A percentile compares a stretch with the other conserved stretches of the same genome.
These are phyloP conservation scores for Antitrichia curtipendula DNA, from an alignment of 225 moss, liverwort and hornwort species.

Conservation along the genomic window DNA sequence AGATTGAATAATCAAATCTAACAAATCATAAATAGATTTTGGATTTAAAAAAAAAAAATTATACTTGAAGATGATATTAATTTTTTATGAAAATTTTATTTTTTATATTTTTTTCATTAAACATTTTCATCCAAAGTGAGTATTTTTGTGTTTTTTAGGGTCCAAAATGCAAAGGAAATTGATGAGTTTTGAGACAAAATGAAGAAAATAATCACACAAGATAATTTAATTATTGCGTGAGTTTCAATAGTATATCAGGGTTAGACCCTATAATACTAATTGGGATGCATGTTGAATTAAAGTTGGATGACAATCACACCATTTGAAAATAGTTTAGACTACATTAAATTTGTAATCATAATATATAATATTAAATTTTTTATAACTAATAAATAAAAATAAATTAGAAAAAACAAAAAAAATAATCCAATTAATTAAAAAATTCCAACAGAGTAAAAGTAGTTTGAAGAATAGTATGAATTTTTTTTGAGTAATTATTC, in stretches of 20 bases:
- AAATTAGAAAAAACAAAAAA: background rate
- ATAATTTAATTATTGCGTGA: background rate
- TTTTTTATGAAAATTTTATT: background rate
- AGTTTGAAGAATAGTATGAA: background rate
- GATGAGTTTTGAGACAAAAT: background rate
- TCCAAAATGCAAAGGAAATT: background rate
- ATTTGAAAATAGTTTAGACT: background rate
- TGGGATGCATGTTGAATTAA: background rate
- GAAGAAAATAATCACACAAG: background rate
- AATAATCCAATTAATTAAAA: background rate
- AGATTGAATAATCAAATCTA: too few species aligned
- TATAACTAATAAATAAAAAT: background rate
- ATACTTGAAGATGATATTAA: background rate
- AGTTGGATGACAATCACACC: background rate
- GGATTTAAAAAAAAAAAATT: too few species aligned
- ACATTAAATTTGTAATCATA: background rate
- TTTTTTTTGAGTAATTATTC: background rate
- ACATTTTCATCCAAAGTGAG: fast-evolving
- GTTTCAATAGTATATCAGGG: background rate
- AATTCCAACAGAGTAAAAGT: background rate
- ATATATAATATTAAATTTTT: background rate
- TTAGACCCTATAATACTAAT: too few species aligned
- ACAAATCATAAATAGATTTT: too few species aligned
- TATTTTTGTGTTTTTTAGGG: background rate
- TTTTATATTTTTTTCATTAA: fast-evolving